A percentile compares a stretch with the other conserved stretches of the same genome.
These are phyloP conservation scores for Polygonum maritimum DNA, from an alignment of 148 eudicot genomes.

Conservation along the genomic window DNA sequence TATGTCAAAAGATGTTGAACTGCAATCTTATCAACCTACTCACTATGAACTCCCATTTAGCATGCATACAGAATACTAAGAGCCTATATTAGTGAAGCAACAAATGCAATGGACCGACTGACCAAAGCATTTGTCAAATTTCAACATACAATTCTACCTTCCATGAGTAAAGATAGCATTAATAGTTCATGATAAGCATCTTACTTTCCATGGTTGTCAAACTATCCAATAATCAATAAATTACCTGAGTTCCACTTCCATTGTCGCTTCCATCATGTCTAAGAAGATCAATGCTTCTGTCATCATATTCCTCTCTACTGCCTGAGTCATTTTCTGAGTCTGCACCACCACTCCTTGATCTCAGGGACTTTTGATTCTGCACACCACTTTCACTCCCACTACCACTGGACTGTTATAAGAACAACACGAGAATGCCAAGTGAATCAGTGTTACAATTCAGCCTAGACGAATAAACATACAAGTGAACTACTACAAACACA, in stretches of 20 bases:
- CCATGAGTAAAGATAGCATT: neutral
- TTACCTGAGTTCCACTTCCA: slow-evolving; percentile 79
- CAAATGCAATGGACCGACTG: neutral
- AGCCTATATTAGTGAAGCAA: neutral
- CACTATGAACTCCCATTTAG: neutral
- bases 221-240: neutral
- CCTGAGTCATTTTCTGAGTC: slow-evolving; percentile 37
- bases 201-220: neutral
- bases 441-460: neutral
- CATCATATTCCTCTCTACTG: slow-evolving; percentile 42
- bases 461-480: neutral
- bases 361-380: slow-evolving; percentile 30
- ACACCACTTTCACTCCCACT: slow-evolving; percentile 67
- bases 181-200: neutral
- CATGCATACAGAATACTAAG: neutral
- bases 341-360: slow-evolving; percentile 36
- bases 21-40: neutral
- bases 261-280: slow-evolving; percentile 61
- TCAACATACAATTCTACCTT: neutral
- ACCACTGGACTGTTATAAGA: slow-evolving; percentile 38
- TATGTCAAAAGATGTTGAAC: slow-evolving; percentile 4
- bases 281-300: slow-evolving; percentile 35
- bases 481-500: neutral
- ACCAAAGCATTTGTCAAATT: neutral
- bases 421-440: slow-evolving; percentile 12